Evolutionary conservation across 2,329 filamentous ascomycete species (phyloP), one percentile per base, ranked within the genome.

Genomic region (Graphilbum ipis-grandicollis): DNA sequence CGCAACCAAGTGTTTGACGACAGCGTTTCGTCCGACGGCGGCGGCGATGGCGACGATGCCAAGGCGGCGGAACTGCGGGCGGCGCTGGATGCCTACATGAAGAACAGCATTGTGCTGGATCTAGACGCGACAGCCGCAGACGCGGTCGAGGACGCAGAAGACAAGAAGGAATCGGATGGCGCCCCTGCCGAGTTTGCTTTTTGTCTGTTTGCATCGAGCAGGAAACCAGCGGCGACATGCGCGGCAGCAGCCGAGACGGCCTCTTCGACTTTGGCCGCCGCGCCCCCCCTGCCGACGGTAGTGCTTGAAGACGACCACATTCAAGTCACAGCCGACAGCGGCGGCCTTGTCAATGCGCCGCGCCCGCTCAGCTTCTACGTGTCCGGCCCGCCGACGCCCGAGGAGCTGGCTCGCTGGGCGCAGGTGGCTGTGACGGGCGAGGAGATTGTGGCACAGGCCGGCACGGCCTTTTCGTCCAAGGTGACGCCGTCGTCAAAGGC

Each of bases 311-410:
- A n/a, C 17, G 44, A 54, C 13, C 53, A 60, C 28, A 57, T 64
- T 19, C 52, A 55, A 2, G 56, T 51, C n/a, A 49, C 46, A 4
- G 43, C 47, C 4, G 50, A 50, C 30, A 49, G 48, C 32, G 66
- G 52, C 3, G 53, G 46, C n/a, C 58, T 65, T 31, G 47, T 63
- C 13, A 46, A 54, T 9, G 44, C 54, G 4, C 47, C 46, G n/a
- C 54, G 65, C 19, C 63, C 69, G 3, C 37, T 52, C 7, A 60
- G 58, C 2, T 65, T 63, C 45, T 75, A 73, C 47, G 38, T 72
- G n/a, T 56, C 57, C 7, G 52, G 46, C 0, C 47, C 53, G 35
- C 52, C 60, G 14, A 51, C 60, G 0, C 47, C 52, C 1, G 49
- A 55, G 33, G 48, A 56, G 45, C 55, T 50, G 33, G 48, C 49